These are phyloP conservation scores for Stropharia rugosoannulata DNA, from an alignment of 768 basidiomycete species.

Conservation along the genomic window DNA sequence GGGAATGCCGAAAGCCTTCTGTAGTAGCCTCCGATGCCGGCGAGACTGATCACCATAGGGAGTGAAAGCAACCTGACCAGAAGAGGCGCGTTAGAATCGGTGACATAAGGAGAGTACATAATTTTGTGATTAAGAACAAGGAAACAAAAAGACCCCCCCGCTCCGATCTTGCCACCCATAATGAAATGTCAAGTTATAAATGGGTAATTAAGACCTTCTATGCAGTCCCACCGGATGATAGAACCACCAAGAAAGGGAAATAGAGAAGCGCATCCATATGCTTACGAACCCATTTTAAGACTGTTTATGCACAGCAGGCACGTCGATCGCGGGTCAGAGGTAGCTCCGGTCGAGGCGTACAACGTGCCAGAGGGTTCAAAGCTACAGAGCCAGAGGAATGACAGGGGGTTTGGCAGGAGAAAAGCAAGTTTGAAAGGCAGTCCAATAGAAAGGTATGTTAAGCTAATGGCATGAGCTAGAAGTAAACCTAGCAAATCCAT, in stretches of 20 bases:
- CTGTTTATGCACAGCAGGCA: background rate
- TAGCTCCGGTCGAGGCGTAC: background rate
- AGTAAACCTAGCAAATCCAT: no score
- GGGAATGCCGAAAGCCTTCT: constrained; percentile 55
- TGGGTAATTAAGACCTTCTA: background rate
- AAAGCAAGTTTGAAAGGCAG: constrained; percentile 3
- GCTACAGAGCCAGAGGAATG: background rate
- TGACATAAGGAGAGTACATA: background rate
- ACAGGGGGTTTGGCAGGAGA: background rate
- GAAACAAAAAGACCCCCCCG: background rate
- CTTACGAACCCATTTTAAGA: background rate
- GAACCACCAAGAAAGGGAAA: background rate
- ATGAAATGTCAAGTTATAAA: background rate
- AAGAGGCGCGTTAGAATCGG: background rate
- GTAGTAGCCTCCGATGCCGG: constrained; percentile 67
- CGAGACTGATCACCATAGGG: constrained; percentile 61
- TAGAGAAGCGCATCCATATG: background rate
- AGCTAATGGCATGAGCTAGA: no score
- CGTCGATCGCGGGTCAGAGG: background rate
- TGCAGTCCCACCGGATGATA: background rate
- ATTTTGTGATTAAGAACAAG: background rate
- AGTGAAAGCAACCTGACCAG: constrained; percentile 57
- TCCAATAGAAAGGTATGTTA: background rate
- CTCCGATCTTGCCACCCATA: background rate
- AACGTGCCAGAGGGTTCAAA: background rate